Evolutionary conservation across 805 yeast genomes (phyloP), one percentile per base, ranked within the genome.

Genomic region (Candida piceae): DNA sequence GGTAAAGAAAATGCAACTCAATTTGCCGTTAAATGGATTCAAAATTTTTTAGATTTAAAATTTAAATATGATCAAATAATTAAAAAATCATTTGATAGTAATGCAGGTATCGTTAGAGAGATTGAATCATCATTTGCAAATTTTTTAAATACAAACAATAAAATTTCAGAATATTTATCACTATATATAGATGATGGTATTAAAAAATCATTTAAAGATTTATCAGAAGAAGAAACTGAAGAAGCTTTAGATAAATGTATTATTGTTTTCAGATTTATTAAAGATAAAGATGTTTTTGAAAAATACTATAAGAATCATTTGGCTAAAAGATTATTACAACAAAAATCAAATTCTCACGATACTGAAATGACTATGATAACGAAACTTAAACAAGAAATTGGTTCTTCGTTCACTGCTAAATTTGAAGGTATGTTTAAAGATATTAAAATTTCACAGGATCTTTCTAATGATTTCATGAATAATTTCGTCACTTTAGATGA

Each of bases 361-460:
- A 60, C 82, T 4, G 97, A 88, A 56, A 78, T 79, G 52, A 62
- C 67, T 19, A 67, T 87, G 55, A 77, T 88, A 16, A 67, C 78
- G 2, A 77, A 76, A 48, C 63, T 88, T 26, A 76, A 80, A 45
- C 80, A 76, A 45, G 95, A 85, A 53, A 71, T 84, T 51, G 96
- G 96, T 0, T 70, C 84, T 3, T 72, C 87, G 0, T 83, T 85
- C 36, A 78, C 95, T 1, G 74, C 84, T 3, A 83, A 83, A 48
- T 67, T 89, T 22, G 88, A 86, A 52, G 87, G 85, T 29, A 89
- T 89, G 96, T 77, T 86, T 45, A 74, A 80, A 50, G 97, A 89
- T 53, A 78, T 87, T 31, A 74, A 74, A 41, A 46, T 70, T 1
- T 81, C 88, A 0, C 63, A 61, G 31, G 82, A 74, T 19, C 49